A percentile compares a stretch with the other conserved stretches of the same genome.
These are phyloP conservation scores for Nannochloris sp. DNA, from an alignment of 139 green algal species.

Conservation along the genomic window DNA sequence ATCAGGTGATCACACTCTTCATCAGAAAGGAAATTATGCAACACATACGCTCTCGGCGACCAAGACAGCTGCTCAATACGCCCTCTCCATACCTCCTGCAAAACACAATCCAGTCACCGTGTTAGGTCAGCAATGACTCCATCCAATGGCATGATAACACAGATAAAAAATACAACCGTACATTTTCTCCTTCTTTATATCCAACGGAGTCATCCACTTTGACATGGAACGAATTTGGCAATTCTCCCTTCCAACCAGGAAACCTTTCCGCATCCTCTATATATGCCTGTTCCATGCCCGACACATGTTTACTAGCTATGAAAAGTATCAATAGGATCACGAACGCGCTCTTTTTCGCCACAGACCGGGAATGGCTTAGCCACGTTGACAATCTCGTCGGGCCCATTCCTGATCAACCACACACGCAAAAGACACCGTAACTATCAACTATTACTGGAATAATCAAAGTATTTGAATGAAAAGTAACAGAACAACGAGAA, in stretches of 20 bases:
- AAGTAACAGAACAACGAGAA: too few species aligned
- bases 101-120: neutral
- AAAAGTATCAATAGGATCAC: neutral
- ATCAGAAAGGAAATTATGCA: conserved; percentile 42
- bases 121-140: too few species aligned
- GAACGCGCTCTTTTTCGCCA: neutral
- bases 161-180: neutral
- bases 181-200: conserved; percentile 34
- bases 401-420: too few species aligned
- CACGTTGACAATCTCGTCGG: too few species aligned
- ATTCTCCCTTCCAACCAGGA: conserved; percentile 47
- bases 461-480: too few species aligned
- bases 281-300: conserved; percentile 7
- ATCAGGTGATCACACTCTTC: conserved; percentile 51
- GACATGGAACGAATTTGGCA: conserved; percentile 14
- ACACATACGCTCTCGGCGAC: conserved; percentile 15
- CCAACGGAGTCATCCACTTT: conserved; percentile 18
- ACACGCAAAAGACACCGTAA: too few species aligned
- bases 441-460: too few species aligned
- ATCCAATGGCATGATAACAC: too few species aligned
- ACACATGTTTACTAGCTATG: neutral
- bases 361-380: too few species aligned
- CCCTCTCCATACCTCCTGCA: conserved; percentile 43
- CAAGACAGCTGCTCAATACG: conserved; percentile 41
- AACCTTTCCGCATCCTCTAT: conserved; percentile 33